phyloP scores from a whole-genome alignment of 2,329 filamentous ascomycete species.

The Rosellinia necatrix region DNA sequence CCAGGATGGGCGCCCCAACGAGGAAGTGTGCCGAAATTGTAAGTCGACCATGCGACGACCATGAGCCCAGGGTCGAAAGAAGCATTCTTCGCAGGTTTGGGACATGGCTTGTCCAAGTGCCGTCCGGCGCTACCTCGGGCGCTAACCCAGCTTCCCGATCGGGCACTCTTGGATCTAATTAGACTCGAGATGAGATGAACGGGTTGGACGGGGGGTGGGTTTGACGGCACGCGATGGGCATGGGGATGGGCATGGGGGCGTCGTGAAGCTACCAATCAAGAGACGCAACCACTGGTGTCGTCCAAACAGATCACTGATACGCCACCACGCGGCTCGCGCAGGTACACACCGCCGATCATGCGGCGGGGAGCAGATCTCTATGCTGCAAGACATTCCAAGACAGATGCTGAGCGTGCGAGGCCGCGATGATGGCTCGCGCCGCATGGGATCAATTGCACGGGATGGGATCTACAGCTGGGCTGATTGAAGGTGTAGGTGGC shows the following conservation, averaged over 20 bases:
- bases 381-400: constrained; percentile 30
- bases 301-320: constrained; percentile 21
- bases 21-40: constrained; percentile 23
- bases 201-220: too few relatives aligned
- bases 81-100: constrained; percentile 8
- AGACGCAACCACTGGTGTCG: background rate
- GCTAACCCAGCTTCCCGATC: constrained; percentile 27
- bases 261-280: constrained; percentile 13
- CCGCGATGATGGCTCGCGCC: constrained; percentile 29
- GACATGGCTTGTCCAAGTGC: constrained; percentile 10
- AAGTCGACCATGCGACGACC: background rate
- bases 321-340: constrained; percentile 35
- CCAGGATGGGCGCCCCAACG: constrained; percentile 3
- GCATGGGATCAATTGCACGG: constrained; percentile 36
- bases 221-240: constrained; percentile 3
- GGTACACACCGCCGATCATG: constrained; percentile 37
- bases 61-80: background rate
- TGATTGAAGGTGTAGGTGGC: constrained; percentile 11
- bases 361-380: constrained; percentile 22
- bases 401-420: constrained; percentile 9
- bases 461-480: constrained; percentile 15
- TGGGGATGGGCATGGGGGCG: background rate
- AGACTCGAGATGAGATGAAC: constrained; percentile 17
- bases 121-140: constrained; percentile 29
- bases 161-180: constrained; percentile 6